Base-by-base conservation (phyloP, 805 yeast genomes). In the Zygotorulaspora chibaensis region DNA sequence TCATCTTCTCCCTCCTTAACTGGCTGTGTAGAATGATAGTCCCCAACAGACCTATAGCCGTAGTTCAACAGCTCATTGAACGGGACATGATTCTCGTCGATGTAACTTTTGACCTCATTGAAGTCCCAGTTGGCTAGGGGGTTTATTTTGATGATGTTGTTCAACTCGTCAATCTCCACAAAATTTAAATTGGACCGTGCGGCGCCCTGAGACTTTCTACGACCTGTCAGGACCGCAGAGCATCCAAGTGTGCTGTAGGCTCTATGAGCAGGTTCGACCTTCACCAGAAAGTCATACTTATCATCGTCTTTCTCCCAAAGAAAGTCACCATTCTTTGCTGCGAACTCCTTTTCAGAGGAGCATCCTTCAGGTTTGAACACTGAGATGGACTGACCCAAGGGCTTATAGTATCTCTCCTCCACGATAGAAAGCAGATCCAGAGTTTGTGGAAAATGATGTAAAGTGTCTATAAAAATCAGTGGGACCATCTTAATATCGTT, bases 371-470 rank as follows among this genome's bases (percentile, higher is more conserved):
- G 97, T 53, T 74, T 75, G 67, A 73, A 88, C 2, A 86, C 70
- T 54, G 87, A 83, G 18, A 90, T 64, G 23, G 71, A 71, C 31
- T 52, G 56, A 9, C 45, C 47, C 4, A 36, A 30, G 10, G 64
- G 59, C 35, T 44, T 47, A 43, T 62, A 63, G 62, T 91, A 91
- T 48, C 71, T 75, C 12, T 58, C 52, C 56, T 77, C 69, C 34
- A 91, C 75, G 10, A 68, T 71, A 1, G 77, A 73, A 3, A 90
- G 83, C 33, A 91, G 73, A 2, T 83, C 87, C 35, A 83, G 68
- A 1, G 98, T 91, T 65, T 91, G 98, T n/a, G 91, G 89, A 73
- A 91, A 91, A 65, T 91, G 97, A 60, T 90, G 87, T 51, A 91
- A 70, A 0, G 98, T 91, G 62, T 91, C 97, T 39, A 90, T 74